Evolutionary conservation across 257 asterid species (phyloP).

Genomic region (Solanum clarkiae): DNA sequence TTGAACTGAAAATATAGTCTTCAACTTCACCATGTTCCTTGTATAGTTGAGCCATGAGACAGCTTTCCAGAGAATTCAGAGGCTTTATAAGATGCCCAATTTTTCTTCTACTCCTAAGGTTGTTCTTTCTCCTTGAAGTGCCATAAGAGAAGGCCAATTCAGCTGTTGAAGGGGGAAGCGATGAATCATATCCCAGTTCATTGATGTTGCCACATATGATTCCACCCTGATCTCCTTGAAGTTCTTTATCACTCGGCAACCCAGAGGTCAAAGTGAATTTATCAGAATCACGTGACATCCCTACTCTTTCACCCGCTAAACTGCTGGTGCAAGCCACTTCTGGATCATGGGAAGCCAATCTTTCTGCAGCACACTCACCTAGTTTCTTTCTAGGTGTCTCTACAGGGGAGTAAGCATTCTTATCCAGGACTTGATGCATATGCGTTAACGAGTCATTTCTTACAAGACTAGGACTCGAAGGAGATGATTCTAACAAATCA

Average conservation of each 20-base stretch:
- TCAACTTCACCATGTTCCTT: conserved; percentile 32
- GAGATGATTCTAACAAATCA: conserved; percentile 20
- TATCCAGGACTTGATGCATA: conserved; percentile 10
- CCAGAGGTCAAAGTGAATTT: conserved; percentile 1
- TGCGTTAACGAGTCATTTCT: conserved; percentile 6
- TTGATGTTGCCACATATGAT: conserved; percentile 9
- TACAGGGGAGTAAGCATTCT: conserved; percentile 3
- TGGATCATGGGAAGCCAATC: background rate
- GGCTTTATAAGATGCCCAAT: conserved; percentile 30
- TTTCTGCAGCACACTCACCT: conserved; percentile 8
- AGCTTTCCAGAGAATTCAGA: conserved; percentile 61
- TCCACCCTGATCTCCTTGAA: conserved; percentile 14
- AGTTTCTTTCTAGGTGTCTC: conserved; percentile 4
- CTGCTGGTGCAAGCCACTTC: conserved; percentile 31
- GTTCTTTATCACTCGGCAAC: conserved; percentile 8
- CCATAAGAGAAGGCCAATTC: conserved; percentile 36
- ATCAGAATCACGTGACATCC: conserved; percentile 1
- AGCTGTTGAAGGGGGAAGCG: conserved; percentile 18
- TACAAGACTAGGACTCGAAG: conserved; percentile 11
- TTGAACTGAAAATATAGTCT: conserved; percentile 22
- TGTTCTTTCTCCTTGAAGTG: conserved; percentile 27
- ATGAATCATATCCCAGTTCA: conserved; percentile 15
- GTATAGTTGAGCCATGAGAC: conserved; percentile 76
- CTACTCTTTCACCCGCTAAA: conserved; percentile 10
- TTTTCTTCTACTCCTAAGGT: conserved; percentile 39